phyloP scores from a whole-genome alignment of 148 eudicot species.

The Linanthus parryae region DNA sequence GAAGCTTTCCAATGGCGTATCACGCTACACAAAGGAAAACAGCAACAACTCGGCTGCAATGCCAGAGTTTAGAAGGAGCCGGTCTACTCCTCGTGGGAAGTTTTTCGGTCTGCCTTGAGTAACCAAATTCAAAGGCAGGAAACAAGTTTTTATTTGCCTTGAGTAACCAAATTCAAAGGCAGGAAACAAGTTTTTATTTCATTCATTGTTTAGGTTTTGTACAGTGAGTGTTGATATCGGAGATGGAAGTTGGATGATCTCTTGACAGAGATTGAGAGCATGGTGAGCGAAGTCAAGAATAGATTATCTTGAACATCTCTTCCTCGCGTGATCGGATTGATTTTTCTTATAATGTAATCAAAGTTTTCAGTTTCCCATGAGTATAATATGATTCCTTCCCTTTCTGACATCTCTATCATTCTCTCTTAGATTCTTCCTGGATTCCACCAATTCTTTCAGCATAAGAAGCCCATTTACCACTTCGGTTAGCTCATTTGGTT shows the following conservation, averaged over 20 bases:
- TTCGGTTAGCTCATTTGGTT: too few relatives aligned
- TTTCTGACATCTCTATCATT: too few relatives aligned
- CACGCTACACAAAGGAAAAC: constrained; percentile 42
- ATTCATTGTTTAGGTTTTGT: constrained; percentile 12
- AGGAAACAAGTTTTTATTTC: not conserved
- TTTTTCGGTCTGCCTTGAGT: constrained; percentile 44
- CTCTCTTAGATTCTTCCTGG: too few relatives aligned
- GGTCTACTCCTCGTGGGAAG: constrained; percentile 77
- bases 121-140: not conserved
- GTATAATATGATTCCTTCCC: too few relatives aligned
- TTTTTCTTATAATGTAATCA: too few relatives aligned
- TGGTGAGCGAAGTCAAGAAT: constrained; percentile 1
- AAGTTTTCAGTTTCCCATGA: too few relatives aligned
- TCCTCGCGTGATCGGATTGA: too few relatives aligned
- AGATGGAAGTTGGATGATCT: not conserved
- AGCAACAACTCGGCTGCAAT: constrained; percentile 29
- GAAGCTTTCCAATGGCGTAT: constrained; percentile 28
- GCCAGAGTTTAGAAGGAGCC: constrained; percentile 60
- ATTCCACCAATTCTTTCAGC: too few relatives aligned
- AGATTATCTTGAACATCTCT: not conserved
- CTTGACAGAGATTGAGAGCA: constrained; percentile 4
- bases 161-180: not conserved
- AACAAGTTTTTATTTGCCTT: not conserved
- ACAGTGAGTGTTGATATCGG: constrained; percentile 3
- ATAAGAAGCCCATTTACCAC: too few relatives aligned